A percentile compares a stretch with the other conserved stretches of the same genome.
phyloP scores from a whole-genome alignment of 345 rosid genomes.

The thale cress (Arabidopsis thaliana) region TAIR10.1 NC_003071.7:14431001-14431500 shows the following conservation, averaged over 20 bases:
- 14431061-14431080: slow-evolving; percentile 63
- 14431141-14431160: slow-evolving; percentile 84
- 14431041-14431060: slow-evolving; percentile 71
- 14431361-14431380: slow-evolving; percentile 72
- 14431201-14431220: slow-evolving; percentile 41
- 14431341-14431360: slow-evolving; percentile 74
- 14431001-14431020: slow-evolving; percentile 77
- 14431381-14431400: slow-evolving; percentile 78
- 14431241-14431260: slow-evolving; percentile 39
- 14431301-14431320: slow-evolving; percentile 59
- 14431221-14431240: slow-evolving; percentile 50
- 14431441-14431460: slow-evolving; percentile 76
- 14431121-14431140: slow-evolving; percentile 80
- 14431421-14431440: slow-evolving; percentile 83
- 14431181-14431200: slow-evolving; percentile 36
- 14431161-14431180: slow-evolving; percentile 65
- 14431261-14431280: slow-evolving; percentile 44
- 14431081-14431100: slow-evolving; percentile 61
- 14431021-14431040: slow-evolving; percentile 59
- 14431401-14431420: slow-evolving; percentile 65
- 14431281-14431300: slow-evolving; percentile 46
- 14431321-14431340: slow-evolving; percentile 67
- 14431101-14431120: slow-evolving; percentile 74
- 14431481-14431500: slow-evolving; percentile 80
- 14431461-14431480: slow-evolving; percentile 80